Evolutionary conservation across 129 eudicot species (phyloP), one percentile per base, ranked within the genome.

Genomic region (Chrysanthemum seticuspe): DNA sequence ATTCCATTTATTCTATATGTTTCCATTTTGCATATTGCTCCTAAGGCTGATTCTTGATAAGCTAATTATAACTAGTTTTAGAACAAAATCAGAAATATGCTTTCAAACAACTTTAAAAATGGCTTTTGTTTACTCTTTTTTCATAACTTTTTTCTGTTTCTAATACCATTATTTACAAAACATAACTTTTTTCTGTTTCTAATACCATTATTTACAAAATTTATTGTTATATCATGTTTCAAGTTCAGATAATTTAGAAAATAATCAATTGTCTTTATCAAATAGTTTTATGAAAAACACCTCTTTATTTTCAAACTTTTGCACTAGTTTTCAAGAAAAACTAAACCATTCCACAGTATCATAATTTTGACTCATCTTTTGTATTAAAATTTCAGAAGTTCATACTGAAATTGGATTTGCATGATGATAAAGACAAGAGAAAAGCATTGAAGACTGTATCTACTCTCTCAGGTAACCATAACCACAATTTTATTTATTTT

Each of bases 401-500:
- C 57, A 86, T 91, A 76, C n/a, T 91, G 76, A 91, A 76, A 62
- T 71, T 91, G 97, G 97, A 91, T 44, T 54, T 91, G 78, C 78
- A 91, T 71, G 97, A 91, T 60, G 89, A 74, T 59, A 78, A 50
- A 62, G 95, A 86, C 14, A 91, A 91, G 85, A 77, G 94, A 78
- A 91, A 82, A 72, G 97, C 97, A 21, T 40, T 91, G 62, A 91
- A 91, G 84, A 76, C 77, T 23, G 97, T 91, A 13, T 84, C 97
- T 29, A 19, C 90, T 55, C 97, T 91, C 61, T 51, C 97, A 82
- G 97, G 97, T 88, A 85, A 58, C 25, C 51, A 51, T 49, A 60
- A 63, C 2, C 47, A 40, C 47, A 40, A 0, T 40, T 40, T 7
- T 7, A 8, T 40, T 40, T 40, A 40, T 40, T 40, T 40, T 40